Evolutionary conservation across 306 rosid species (phyloP), one percentile per base, ranked within the genome.

Genomic region (Rosa rugosa): DNA sequence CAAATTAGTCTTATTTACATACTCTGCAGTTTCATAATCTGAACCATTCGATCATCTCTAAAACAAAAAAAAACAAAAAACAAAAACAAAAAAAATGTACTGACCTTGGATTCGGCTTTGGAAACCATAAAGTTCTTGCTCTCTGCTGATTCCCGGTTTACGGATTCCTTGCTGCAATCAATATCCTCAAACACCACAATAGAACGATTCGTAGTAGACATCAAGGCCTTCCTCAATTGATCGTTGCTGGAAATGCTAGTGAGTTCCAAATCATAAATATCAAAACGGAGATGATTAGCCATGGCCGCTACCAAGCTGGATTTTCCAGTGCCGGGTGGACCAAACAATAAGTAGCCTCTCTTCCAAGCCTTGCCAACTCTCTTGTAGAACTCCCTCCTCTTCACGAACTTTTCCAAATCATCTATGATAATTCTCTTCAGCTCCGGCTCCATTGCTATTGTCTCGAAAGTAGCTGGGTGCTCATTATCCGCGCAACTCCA

Each of bases 321-420:
- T 6, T 51, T 51, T 0, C 85, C 83, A 0, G 85, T 81, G 5
- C 88, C 88, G 5, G 88, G 85, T 3, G 88, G 88, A 51, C 88
- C 85, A n/a, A 74, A 84, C 50, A 84, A 42, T 75, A 84, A 75
- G 40, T 85, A 85, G 23, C 88, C 85, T 63, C 88, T 69, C 57
- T 85, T 85, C 88, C 88, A 85, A 18, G 88, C 83, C 80, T 79
- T 85, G n/a, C 88, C 88, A 8, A 85, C 88, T 18, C 25, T 78
- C 81, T 45, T 78, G 38, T 85, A 85, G 34, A 51, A 51, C 57
- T 51, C 57, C 22, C 22, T 51, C 22, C 57, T 51, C 57, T 51
- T 51, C 9, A 51, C 57, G 7, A 51, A 51, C 57, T 51, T 51
- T 22, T 51, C 57, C 9, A 51, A 18, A 51, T 51, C 57, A 22